Evolutionary conservation across 2,329 filamentous ascomycete species (phyloP), one percentile per base, ranked within the genome.

Genomic region (Monosporascus sp.): DNA sequence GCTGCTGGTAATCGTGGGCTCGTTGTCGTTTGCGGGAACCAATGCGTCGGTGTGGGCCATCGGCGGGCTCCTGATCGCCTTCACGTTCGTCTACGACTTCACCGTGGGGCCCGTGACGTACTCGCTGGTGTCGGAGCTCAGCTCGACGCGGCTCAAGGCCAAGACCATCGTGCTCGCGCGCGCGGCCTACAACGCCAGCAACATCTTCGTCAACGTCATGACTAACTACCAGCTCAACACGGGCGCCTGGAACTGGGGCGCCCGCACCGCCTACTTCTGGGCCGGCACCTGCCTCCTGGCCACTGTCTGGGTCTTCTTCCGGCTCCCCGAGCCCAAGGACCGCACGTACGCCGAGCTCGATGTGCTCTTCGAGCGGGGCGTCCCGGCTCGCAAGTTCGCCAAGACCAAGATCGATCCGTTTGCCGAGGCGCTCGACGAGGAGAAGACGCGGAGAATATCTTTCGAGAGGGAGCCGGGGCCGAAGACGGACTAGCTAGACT

Each of bases 31-130:
- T 52, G 64, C 70, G 17, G 56, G 58, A 1, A 50, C 60, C 9
- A 71, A 70, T 45, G 57, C 57, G 2, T 67, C 70, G 1, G 62
- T 75, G 15, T 77, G 74, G 69, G 69, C 77, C 56, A 64, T 79
- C 44, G 73, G 74, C 31, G 60, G 71, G 56, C 60, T 83, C 61
- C 67, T 82, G 4, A 71, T 83, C 43, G 63, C 79, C 39, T 81
- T 77, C 58, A 79, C 76, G 0, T 77, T 81, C 50, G 67, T 77
- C 2, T 83, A 82, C 64, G 77, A 79, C 66, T 72, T 77, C 51
- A 77, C 78, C 1, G 73, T 82, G 14, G 81, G 80, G 0, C 79
- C 80, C 0, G 74, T 81, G 7, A 76, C 76, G 5, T 83, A 81
- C 63, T 73, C 73, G 1, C 67, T 82, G 27, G 61, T 81, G 11